Evolutionary conservation across 2,329 filamentous ascomycete genomes (phyloP), one percentile per base, ranked within the genome.

Genomic region (Fusarium graminum): DNA sequence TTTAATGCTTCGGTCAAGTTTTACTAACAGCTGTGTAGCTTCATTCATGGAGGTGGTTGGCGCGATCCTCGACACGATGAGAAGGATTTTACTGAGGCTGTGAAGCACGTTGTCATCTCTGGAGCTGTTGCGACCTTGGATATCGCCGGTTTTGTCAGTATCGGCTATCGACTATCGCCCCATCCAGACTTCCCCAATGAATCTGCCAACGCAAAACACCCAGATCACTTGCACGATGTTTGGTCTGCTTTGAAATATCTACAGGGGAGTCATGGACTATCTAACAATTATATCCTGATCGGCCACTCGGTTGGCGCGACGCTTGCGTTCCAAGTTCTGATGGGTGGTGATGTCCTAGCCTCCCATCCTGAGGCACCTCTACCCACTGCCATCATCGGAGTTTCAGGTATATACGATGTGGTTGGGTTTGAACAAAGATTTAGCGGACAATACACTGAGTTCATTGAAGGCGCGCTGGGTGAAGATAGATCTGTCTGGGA

Each of bases 321-420:
- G 6, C 76, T 93, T 39, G 83, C 86, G 1, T 82, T 88, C 53
- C 90, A 93, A 76, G 74, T 86, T 13, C 75, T 86, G 30, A 84
- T 85, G 82, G 78, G 78, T 42, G 72, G 77, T 38, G 63, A 65
- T 16, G 70, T 78, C 46, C 62, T 78, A 17, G 69, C 59, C 46
- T 59, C 54, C 47, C 55, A 45, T 46, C 68, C 41, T 26, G 58
- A 75, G 10, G 72, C 80, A 5, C 76, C 74, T 7, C 72, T 80
- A 17, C 87, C 87, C 0, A 71, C 78, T 4, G 85, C 83, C 6
- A 76, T 91, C n/a, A 73, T 91, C 6, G 84, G 88, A 32, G 76
- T 91, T 19, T 85, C 85, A 54, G 90, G 90, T 1, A 86, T 93
- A 22, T 92, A 92, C 75, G 86, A 90, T 71, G 75, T 93, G 11